Conservation (phyloP, 2,329 filamentous ascomycete genomes). For the Hypoxylon sp. region DNA sequence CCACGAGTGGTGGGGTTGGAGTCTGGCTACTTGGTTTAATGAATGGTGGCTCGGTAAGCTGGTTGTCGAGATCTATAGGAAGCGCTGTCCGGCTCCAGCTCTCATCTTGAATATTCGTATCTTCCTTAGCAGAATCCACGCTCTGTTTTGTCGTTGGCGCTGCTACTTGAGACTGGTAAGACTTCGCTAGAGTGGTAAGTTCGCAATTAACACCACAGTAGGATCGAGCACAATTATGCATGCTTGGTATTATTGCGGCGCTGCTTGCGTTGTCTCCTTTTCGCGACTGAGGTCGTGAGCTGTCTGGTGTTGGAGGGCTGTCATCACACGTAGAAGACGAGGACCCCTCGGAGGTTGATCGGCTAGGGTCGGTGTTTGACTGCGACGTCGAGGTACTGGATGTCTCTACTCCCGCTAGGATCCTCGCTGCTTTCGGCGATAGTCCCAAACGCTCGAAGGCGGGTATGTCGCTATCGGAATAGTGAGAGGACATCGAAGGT, state of each 20-base stretch:
- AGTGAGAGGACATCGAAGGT: constrained; percentile 44
- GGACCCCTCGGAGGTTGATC: constrained; percentile 54
- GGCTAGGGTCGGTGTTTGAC: constrained; percentile 46
- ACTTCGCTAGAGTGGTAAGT: constrained; percentile 23
- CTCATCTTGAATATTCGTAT: constrained; percentile 34
- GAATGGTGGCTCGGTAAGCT: constrained; percentile 24
- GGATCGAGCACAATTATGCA: no score
- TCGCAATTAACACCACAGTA: constrained; percentile 25
- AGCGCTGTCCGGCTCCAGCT: constrained; percentile 45
- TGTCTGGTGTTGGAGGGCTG: constrained; percentile 56
- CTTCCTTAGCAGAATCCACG: constrained; percentile 18
- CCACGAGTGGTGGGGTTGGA: constrained; percentile 36
- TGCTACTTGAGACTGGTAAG: constrained; percentile 17
- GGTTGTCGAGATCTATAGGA: constrained; percentile 45
- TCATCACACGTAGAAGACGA: constrained; percentile 59
- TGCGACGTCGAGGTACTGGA: constrained; percentile 42
- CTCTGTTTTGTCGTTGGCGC: constrained; percentile 28
- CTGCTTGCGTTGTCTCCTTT: constrained; percentile 48
- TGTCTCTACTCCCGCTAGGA: constrained; percentile 39
- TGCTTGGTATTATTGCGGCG: constrained; percentile 1
- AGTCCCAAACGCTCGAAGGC: constrained; percentile 47
- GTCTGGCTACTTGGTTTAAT: constrained; percentile 20
- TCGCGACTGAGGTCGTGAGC: constrained; percentile 57
- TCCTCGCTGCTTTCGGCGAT: constrained; percentile 44
- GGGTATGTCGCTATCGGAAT: constrained; percentile 49